Conservation (phyloP, 1,284 basidiomycete species). For the Wolfiporia cocos region DNA sequence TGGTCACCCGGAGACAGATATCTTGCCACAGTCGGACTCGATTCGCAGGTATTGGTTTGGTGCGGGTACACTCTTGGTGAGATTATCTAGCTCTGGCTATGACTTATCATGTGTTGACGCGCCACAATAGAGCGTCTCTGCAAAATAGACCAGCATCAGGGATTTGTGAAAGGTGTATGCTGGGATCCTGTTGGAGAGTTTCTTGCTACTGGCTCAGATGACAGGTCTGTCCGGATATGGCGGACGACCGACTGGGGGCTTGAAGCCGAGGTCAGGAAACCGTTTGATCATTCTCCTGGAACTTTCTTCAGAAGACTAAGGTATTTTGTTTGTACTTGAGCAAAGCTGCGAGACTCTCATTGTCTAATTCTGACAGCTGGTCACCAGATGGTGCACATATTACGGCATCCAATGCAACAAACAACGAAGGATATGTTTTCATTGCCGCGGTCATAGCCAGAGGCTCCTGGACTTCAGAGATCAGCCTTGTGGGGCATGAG, state of each 20-base stretch:
- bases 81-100: not conserved
- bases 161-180: slow-evolving; percentile 97
- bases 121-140: slow-evolving; percentile 55
- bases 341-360: no score
- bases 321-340: slow-evolving; percentile 33
- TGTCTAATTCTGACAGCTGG: slow-evolving; percentile 57
- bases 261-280: slow-evolving; percentile 80
- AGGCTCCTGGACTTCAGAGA: slow-evolving; percentile 82
- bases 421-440: slow-evolving; percentile 92
- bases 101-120: not conserved
- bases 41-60: slow-evolving; percentile 91
- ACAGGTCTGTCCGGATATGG: slow-evolving; percentile 96
- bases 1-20: slow-evolving; percentile 92
- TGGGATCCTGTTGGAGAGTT: slow-evolving; percentile 98
- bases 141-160: slow-evolving; percentile 86
- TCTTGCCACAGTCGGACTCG: slow-evolving; percentile 91
- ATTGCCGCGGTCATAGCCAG: slow-evolving; percentile 93
- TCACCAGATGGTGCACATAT: slow-evolving; percentile 98
- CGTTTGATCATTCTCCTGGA: slow-evolving; percentile 91
- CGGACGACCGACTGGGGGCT: slow-evolving; percentile 88
- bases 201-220: slow-evolving; percentile 95
- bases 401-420: slow-evolving; percentile 95
- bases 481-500: slow-evolving; percentile 94
- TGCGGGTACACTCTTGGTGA: slow-evolving; percentile 81
- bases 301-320: slow-evolving; percentile 93